A percentile compares a stretch with the other conserved stretches of the same genome.
Conservation (phyloP, 2,329 filamentous ascomycete genomes). For the Colletotrichum orbiculare region DNA sequence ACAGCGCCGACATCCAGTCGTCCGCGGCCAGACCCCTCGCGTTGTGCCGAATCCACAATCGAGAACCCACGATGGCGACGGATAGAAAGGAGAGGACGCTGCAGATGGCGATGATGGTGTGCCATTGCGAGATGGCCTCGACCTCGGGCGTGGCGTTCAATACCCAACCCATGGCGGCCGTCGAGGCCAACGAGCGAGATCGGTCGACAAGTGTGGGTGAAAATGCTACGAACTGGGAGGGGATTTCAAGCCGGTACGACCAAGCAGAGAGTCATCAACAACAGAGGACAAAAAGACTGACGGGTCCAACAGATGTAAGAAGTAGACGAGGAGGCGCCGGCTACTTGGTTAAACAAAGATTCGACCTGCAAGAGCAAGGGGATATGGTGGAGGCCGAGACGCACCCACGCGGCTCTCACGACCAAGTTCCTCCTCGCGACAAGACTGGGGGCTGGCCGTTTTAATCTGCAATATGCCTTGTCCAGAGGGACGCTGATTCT, state of each 20-base stretch:
- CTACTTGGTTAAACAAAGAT: not conserved
- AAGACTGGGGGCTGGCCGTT: not conserved
- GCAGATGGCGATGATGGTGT: slow-evolving; percentile 60
- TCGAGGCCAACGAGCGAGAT: not conserved
- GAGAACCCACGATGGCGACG: slow-evolving; percentile 51
- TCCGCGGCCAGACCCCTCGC: slow-evolving; percentile 58
- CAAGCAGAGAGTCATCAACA: no score
- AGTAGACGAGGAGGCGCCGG: not conserved
- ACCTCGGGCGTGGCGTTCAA: slow-evolving; percentile 59
- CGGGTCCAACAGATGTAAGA: no score
- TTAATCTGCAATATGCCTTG: slow-evolving; percentile 8
- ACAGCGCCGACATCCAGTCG: slow-evolving; percentile 56
- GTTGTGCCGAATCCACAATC: slow-evolving; percentile 55
- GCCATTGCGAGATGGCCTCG: slow-evolving; percentile 59
- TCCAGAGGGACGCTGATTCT: not conserved
- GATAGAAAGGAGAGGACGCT: slow-evolving; percentile 57
- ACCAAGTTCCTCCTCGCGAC: not conserved
- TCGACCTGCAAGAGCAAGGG: slow-evolving; percentile 14
- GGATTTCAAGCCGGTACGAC: not conserved
- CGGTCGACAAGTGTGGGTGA: no score
- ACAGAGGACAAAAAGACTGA: no score
- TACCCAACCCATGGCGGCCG: slow-evolving; percentile 59
- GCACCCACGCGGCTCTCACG: not conserved
- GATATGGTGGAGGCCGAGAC: not conserved
- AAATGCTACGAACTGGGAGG: not conserved